Conservation (phyloP, 441 rosid species). For the Pelargonium australe region DNA sequence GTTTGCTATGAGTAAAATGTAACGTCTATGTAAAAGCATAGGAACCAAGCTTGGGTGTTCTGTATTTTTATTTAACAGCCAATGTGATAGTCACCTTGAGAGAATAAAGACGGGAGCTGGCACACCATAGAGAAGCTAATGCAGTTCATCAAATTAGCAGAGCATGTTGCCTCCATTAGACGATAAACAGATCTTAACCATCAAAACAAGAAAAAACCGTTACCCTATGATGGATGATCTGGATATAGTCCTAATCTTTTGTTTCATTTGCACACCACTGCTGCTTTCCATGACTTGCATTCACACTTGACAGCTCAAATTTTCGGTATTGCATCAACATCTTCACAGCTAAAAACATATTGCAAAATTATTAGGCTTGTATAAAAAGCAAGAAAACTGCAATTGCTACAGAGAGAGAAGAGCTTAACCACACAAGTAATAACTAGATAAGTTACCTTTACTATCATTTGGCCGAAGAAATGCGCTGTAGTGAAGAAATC, state of each 20-base stretch:
- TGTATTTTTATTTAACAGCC: conserved; percentile 28
- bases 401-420: conserved; percentile 12
- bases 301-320: neutral
- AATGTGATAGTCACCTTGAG: conserved; percentile 37
- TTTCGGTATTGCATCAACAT: conserved; percentile 18
- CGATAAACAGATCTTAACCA: conserved; percentile 29
- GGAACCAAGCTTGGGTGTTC: conserved; percentile 28
- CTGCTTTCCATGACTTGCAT: neutral
- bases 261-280: neutral
- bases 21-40: conserved; percentile 39
- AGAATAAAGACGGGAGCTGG: conserved; percentile 20
- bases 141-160: conserved; percentile 27
- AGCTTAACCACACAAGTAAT: conserved; percentile 20
- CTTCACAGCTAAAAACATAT: conserved; percentile 32
- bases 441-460: conserved; percentile 31
- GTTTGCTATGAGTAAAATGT: conserved; percentile 28
- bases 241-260: neutral
- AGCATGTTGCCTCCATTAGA: conserved; percentile 23
- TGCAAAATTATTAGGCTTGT: conserved; percentile 23
- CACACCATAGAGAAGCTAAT: conserved; percentile 24
- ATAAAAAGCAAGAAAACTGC: conserved; percentile 21
- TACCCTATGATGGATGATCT: conserved; percentile 7
- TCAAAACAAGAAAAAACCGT: neutral
- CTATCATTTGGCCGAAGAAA: conserved; percentile 62
- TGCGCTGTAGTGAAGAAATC: conserved; percentile 67